Percentiles rank a stretch among this genome's conserved stretches.
Evolutionary conservation across 345 rosid genomes (phyloP).

Genomic region (Linum tenue): DNA sequence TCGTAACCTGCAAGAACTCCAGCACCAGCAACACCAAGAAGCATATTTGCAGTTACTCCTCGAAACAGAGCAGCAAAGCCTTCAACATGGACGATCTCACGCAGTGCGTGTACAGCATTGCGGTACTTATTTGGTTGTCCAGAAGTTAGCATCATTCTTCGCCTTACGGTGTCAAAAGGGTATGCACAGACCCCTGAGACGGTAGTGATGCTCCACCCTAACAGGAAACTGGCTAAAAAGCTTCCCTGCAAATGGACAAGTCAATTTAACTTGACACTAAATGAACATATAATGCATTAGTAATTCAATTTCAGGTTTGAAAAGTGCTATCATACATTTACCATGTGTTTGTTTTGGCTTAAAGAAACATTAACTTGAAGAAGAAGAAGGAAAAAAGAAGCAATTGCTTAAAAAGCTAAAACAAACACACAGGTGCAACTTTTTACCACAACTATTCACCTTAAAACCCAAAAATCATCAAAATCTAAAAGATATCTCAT

Average conservation of each 20-base stretch:
- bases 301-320: no score
- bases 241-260: conserved; percentile 47
- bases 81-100: conserved; percentile 57
- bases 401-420: no score
- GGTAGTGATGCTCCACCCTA: conserved; percentile 91
- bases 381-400: no score
- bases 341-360: no score
- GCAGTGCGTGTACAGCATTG: conserved; percentile 45
- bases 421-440: no score
- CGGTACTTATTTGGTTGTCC: conserved; percentile 66
- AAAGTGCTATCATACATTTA: no score
- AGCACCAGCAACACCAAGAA: conserved; percentile 91
- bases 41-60: conserved; percentile 91
- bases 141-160: conserved; percentile 97
- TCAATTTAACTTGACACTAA: background rate
- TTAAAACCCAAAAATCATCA: no score
- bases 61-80: conserved; percentile 60
- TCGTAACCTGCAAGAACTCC: conserved; percentile 91
- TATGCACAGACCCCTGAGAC: conserved; percentile 82
- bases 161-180: conserved; percentile 76
- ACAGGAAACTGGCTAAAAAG: conserved; percentile 75
- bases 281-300: background rate
- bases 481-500: no score
- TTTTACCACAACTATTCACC: no score
- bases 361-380: no score